Evolutionary conservation across 1,284 basidiomycete species (phyloP).

Genomic region (Irpex rosettiformis): DNA sequence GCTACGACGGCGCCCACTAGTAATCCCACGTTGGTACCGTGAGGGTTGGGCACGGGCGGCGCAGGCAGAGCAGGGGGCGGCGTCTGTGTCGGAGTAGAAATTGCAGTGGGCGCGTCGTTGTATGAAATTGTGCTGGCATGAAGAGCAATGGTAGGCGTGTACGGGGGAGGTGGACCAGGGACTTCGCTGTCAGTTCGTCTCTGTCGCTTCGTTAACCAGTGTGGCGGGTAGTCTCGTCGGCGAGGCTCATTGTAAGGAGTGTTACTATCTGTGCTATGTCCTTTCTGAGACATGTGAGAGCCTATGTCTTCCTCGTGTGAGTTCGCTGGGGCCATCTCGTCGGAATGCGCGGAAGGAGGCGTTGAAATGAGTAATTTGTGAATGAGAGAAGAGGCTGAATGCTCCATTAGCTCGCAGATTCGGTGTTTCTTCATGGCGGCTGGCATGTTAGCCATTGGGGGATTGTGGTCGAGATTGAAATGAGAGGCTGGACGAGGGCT

Average conservation of each 20-base stretch:
- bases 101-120: neutral
- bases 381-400: neutral
- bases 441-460: neutral
- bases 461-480: neutral
- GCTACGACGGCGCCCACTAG: constrained; percentile 12
- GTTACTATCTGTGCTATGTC: neutral
- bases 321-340: neutral
- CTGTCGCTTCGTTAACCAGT: neutral
- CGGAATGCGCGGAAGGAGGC: neutral
- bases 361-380: neutral
- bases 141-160: constrained; percentile 12
- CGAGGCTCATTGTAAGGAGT: too few relatives aligned
- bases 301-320: neutral
- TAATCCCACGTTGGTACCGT: constrained; percentile 11
- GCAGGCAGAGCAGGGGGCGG: neutral
- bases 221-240: neutral
- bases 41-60: neutral
- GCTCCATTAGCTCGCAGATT: neutral
- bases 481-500: too few relatives aligned
- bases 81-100: neutral
- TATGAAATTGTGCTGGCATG: constrained; percentile 15
- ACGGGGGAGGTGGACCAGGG: constrained; percentile 13
- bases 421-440: neutral
- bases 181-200: constrained; percentile 1
- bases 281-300: neutral